Evolutionary conservation across 345 rosid genomes (phyloP), one percentile per base, ranked within the genome.

Genomic region (Arabis alpina): DNA sequence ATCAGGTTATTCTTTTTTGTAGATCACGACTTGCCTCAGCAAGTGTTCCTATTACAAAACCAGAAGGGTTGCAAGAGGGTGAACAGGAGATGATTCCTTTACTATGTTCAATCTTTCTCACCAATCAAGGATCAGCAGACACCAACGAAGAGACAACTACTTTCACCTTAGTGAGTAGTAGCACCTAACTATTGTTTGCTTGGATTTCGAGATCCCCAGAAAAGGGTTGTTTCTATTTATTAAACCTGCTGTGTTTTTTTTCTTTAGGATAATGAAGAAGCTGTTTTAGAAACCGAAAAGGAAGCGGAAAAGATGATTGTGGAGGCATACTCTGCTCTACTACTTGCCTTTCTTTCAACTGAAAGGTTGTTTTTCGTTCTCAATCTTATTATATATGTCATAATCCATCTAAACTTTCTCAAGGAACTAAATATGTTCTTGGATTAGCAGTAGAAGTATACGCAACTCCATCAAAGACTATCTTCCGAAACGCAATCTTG

Each of bases 241-340:
- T 15, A 66, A 66, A 14, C 49, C 43, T 60, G 50, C 32, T 66
- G 19, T 37, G 41, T 50, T 32, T 51, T 10, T 10, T 66, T 25
- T 47, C 1, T 69, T 30, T 78, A 88, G 94, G 82, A 92, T 61
- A 92, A 86, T 36, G 97, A 91, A 60, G 95, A 81, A 58, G 85
- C 88, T 52, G 28, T 95, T 74, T 76, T 87, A 73, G 86, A 92
- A 84, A 96, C 95, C 30, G 98, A 95, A 81, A 95, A 92, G 78
- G 99, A 92, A 83, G 97, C 97, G 1, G 99, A 90, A 82, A 92
- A 88, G 86, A 95, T 87, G 98, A 92, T 95, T 51, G 88, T 95
- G 19, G 99, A 90, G 84, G 99, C 97, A 54, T 95, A 95, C 73
- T 74, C 99, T 14, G 99, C 99, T 53, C 77, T 95, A 61, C 85